Evolutionary conservation across 768 basidiomycete species (phyloP).

Genomic region (Pleurotus eryngii): DNA sequence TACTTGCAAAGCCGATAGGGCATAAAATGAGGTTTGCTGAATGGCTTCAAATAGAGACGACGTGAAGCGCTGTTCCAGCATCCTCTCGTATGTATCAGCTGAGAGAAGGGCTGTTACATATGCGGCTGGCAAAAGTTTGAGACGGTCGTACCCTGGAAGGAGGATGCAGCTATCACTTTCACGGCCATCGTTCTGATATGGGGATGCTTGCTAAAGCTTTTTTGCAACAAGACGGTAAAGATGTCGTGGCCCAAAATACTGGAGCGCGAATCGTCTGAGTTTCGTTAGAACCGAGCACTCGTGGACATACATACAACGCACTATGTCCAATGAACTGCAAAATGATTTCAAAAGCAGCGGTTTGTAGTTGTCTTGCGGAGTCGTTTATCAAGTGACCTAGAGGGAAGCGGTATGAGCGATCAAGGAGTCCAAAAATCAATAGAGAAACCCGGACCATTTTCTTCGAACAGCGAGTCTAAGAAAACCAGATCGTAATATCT

Average conservation of each 20-base stretch:
- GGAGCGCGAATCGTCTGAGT: not conserved
- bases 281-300: not conserved
- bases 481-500: not conserved
- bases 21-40: not conserved
- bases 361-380: not conserved
- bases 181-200: not conserved
- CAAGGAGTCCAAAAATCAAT: not conserved
- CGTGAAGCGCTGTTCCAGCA: not conserved
- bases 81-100: not conserved
- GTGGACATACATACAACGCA: not conserved
- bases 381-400: not conserved
- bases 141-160: not conserved
- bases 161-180: not conserved
- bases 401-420: too few species aligned
- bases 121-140: not conserved
- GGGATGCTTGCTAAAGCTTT: not conserved
- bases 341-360: not conserved
- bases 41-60: not conserved
- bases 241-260: not conserved
- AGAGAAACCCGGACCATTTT: not conserved
- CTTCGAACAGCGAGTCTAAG: not conserved
- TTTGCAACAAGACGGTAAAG: not conserved
- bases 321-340: not conserved
- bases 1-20: not conserved
- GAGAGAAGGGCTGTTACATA: not conserved